Conservation (phyloP, 108 stramenopile genomes). For the Cyclostephanos tholiformis region DNA sequence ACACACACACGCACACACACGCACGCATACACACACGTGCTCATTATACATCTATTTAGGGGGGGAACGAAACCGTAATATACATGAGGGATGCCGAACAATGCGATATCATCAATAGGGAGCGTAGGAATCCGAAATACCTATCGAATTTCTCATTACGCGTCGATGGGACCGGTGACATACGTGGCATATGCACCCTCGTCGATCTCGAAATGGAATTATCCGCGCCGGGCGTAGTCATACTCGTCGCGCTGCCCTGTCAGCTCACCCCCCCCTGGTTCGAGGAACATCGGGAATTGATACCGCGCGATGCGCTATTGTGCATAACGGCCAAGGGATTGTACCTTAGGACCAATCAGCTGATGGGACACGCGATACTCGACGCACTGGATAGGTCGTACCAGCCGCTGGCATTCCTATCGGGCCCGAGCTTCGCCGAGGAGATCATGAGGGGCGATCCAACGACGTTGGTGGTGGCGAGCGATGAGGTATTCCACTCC, state of each 20-base stretch:
- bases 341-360: constrained; percentile 63
- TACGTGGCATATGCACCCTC: constrained; percentile 50
- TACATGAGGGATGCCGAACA: constrained; percentile 64
- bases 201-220: constrained; percentile 36
- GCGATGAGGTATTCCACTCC: constrained; percentile 58
- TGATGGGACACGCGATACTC: constrained; percentile 68
- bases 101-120: constrained; percentile 48
- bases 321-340: constrained; percentile 85
- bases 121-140: constrained; percentile 73
- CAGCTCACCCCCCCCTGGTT: constrained; percentile 72
- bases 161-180: constrained; percentile 50
- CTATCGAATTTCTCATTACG: constrained; percentile 65
- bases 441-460: constrained; percentile 84
- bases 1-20: too few relatives aligned
- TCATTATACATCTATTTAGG: constrained; percentile 1
- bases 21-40: too few relatives aligned
- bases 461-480: constrained; percentile 82
- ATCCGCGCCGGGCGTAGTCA: constrained; percentile 41
- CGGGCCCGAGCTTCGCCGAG: constrained; percentile 85
- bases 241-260: constrained; percentile 81
- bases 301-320: constrained; percentile 60
- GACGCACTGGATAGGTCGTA: constrained; percentile 63
- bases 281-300: constrained; percentile 53
- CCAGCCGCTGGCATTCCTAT: constrained; percentile 79
- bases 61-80: constrained; percentile 66